Percentiles rank a stretch among this genome's conserved stretches.
These are phyloP conservation scores for Piper longum DNA, from an alignment of 164 flowering plant genomes.

Conservation along the genomic window DNA sequence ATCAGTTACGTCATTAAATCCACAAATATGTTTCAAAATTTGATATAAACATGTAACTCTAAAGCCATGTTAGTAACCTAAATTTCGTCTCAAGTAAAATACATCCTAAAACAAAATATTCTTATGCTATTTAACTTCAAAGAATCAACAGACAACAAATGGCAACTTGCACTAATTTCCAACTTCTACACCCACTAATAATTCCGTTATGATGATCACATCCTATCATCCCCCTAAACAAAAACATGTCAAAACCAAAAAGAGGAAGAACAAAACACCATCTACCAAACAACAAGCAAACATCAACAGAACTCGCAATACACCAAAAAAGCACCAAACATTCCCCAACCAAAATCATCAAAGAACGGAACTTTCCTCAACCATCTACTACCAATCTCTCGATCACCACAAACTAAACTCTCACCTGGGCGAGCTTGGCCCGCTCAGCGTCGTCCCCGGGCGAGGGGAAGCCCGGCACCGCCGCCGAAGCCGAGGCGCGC, in stretches of 20 bases:
- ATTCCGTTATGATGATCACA: neutral
- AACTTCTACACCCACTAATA: neutral
- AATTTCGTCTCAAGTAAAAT: neutral
- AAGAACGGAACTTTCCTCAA: neutral
- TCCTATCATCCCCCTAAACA: neutral
- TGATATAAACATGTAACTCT: neutral
- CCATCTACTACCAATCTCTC: neutral
- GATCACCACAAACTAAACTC: neutral
- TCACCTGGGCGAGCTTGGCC: constrained; percentile 80
- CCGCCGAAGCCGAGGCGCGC: constrained; percentile 20
- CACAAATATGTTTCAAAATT: too few species aligned
- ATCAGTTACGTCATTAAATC: too few species aligned
- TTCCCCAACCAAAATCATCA: neutral
- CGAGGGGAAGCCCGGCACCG: constrained; percentile 18
- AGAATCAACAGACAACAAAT: neutral
- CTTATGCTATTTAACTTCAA: neutral
- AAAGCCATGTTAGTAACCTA: neutral
- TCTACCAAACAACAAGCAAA: neutral
- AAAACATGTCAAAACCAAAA: neutral
- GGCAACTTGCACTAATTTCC: neutral
- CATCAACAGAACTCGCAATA: neutral
- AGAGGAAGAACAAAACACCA: neutral
- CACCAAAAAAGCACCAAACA: neutral
- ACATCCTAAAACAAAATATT: too few species aligned
- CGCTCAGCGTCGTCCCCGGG: constrained; percentile 45